phyloP scores from a whole-genome alignment of 2,329 filamentous ascomycete species.

The Alternaria sp. region DNA sequence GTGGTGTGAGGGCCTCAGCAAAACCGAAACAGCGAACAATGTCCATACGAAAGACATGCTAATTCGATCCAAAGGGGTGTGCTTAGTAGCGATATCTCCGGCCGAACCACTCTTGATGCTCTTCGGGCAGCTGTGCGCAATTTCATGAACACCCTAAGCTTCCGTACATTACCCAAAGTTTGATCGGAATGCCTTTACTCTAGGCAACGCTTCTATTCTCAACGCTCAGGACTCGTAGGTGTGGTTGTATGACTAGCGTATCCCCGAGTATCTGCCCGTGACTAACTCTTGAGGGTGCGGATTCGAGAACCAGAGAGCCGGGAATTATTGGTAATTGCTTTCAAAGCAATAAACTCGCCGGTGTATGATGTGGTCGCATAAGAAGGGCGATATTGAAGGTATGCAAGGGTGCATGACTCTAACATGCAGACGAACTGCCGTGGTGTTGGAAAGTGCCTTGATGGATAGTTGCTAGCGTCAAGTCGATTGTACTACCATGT shows the following conservation, averaged over 20 bases:
- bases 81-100: background rate
- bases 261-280: background rate
- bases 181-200: background rate
- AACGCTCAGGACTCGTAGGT: background rate
- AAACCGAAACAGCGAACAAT: background rate
- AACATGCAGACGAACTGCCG: background rate
- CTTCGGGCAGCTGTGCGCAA: background rate
- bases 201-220: background rate
- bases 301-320: background rate
- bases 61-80: background rate
- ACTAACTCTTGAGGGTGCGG: background rate
- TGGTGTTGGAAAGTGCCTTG: background rate
- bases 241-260: conserved; percentile 3
- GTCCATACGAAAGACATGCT: background rate
- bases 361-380: background rate
- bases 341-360: background rate
- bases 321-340: background rate
- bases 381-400: background rate
- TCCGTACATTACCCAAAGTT: background rate
- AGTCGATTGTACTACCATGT: background rate
- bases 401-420: background rate
- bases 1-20: conserved; percentile 2
- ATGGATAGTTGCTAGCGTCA: background rate
- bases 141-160: background rate
- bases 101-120: background rate